Conservation (phyloP, 495 filamentous ascomycete genomes). For the Talaromyces thailandensis region DNA sequence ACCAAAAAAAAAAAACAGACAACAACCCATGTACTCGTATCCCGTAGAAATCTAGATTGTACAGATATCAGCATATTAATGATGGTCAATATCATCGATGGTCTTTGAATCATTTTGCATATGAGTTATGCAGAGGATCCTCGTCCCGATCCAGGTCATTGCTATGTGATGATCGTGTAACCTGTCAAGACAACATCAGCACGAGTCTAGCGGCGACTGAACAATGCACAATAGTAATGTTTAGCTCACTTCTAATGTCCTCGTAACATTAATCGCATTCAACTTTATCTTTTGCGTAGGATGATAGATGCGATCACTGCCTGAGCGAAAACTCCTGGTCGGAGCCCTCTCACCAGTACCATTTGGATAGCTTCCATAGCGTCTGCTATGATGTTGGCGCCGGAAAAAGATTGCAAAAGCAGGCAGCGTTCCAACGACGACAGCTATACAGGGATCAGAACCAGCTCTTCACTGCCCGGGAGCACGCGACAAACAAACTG, state of each 20-base stretch:
- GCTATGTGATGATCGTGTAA: constrained; percentile 3
- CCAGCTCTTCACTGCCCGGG: neutral
- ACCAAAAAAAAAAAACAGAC: neutral
- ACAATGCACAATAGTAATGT: neutral
- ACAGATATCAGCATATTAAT: neutral
- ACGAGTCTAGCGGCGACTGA: neutral
- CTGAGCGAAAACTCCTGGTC: neutral
- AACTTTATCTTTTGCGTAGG: neutral
- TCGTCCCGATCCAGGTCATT: constrained; percentile 1
- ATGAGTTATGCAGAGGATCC: constrained; percentile 5
- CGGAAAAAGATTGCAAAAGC: constrained; percentile 5
- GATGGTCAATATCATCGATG: neutral
- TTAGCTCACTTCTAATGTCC: constrained; percentile 2
- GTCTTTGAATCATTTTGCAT: neutral
- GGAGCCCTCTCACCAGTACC: neutral
- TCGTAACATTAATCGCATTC: constrained; percentile 3
- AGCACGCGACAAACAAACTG: neutral
- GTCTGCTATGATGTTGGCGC: neutral
- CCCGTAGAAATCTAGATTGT: neutral
- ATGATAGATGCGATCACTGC: neutral
- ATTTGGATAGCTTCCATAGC: neutral
- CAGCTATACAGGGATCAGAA: neutral
- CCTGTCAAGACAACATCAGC: neutral
- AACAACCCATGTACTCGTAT: neutral
- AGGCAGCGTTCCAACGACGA: constrained; percentile 5